These are phyloP conservation scores for Phylloporus gajari DNA, from an alignment of 1,284 basidiomycete genomes.

Conservation along the genomic window DNA sequence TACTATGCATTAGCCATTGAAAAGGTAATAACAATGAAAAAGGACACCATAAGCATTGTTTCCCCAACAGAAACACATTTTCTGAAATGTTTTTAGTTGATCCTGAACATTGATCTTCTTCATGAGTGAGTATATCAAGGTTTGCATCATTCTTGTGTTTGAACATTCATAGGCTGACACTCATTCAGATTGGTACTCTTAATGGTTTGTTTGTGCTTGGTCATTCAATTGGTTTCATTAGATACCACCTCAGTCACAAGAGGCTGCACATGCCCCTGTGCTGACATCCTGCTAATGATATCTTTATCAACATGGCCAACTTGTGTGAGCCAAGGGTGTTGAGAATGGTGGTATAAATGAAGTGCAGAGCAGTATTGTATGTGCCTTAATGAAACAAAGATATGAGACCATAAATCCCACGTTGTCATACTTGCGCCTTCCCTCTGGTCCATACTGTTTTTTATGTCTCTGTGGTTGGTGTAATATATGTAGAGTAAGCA, in stretches of 20 bases:
- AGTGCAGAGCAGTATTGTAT: not conserved
- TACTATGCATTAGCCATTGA: constrained; percentile 99
- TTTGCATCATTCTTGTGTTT: constrained; percentile 35
- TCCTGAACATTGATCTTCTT: constrained; percentile 95
- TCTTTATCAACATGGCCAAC: constrained; percentile 89
- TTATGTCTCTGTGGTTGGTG: too few relatives aligned
- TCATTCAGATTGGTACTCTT: constrained; percentile 79
- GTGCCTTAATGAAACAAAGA: too few relatives aligned
- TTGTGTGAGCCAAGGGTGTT: constrained; percentile 80
- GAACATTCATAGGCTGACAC: constrained; percentile 16
- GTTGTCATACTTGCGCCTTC: too few relatives aligned
- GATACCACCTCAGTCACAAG: constrained; percentile 96
- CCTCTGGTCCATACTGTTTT: too few relatives aligned
- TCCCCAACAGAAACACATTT: not conserved
- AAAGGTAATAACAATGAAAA: constrained; percentile 97
- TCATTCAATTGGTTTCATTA: constrained; percentile 97
- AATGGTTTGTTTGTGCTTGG: constrained; percentile 98
- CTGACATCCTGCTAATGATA: constrained; percentile 89
- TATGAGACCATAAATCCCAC: too few relatives aligned
- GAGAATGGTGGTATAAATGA: constrained; percentile 59
- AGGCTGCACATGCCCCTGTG: constrained; percentile 91
- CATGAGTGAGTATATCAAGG: constrained; percentile 96
- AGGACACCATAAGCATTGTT: constrained; percentile 80
- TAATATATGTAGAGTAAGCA: too few relatives aligned
- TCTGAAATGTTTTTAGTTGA: constrained; percentile 59